These are phyloP conservation scores for Pseudogymnoascus sp. DNA, from an alignment of 2,329 filamentous ascomycete species.

Conservation along the genomic window DNA sequence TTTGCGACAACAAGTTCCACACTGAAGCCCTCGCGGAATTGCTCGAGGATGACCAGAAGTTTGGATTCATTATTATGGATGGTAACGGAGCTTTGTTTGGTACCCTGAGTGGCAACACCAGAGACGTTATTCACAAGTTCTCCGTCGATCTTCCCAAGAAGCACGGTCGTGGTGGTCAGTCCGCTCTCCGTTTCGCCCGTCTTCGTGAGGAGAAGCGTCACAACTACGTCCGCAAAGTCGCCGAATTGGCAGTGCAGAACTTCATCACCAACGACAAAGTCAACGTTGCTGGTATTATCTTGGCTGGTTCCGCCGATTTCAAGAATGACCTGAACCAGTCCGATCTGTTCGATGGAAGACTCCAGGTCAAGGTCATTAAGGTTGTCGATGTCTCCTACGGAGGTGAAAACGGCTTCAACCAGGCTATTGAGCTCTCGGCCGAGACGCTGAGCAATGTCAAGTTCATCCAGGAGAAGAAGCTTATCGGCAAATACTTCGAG, in stretches of 20 bases:
- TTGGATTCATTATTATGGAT: constrained; percentile 99
- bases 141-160: constrained; percentile 98
- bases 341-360: constrained; percentile 89
- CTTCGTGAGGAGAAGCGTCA: constrained; percentile 98
- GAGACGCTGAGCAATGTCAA: constrained; percentile 99
- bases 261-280: constrained; percentile 98
- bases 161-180: constrained; percentile 99
- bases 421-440: constrained; percentile 89
- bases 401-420: constrained; percentile 99
- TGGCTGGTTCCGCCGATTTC: constrained; percentile 97
- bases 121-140: constrained; percentile 96
- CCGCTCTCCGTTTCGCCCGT: constrained; percentile 97
- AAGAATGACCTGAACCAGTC: constrained; percentile 98
- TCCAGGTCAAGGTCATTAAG: constrained; percentile 95
- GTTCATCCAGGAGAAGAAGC: constrained; percentile 99
- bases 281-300: constrained; percentile 90
- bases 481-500: constrained; percentile 98
- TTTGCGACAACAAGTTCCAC: constrained; percentile 99
- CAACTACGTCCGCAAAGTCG: constrained; percentile 99
- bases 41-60: constrained; percentile 97
- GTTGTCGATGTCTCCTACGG: constrained; percentile 98
- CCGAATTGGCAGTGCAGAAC: constrained; percentile 95
- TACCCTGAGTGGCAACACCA: constrained; percentile 92
- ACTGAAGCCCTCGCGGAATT: constrained; percentile 95
- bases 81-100: constrained; percentile 97